These are phyloP conservation scores for Rhynchosporium agropyri DNA, from an alignment of 2,329 filamentous ascomycete species.

Conservation along the genomic window DNA sequence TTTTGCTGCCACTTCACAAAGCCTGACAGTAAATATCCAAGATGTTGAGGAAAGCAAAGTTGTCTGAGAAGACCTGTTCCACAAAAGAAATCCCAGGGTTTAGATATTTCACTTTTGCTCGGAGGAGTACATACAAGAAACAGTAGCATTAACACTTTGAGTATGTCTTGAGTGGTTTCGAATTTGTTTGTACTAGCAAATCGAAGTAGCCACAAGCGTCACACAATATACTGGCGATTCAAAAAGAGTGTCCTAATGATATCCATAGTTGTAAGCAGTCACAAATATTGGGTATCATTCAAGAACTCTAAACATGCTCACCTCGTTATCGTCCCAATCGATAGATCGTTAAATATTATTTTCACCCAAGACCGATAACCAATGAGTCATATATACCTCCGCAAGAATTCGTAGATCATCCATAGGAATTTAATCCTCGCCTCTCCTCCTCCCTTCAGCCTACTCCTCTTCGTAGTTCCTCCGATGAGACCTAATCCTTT, in stretches of 20 bases:
- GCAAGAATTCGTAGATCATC: neutral
- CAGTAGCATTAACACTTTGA: no score
- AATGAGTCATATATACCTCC: neutral
- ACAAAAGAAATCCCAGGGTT: no score
- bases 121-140: no score
- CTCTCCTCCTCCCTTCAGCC: slow-evolving; percentile 25
- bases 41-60: no score
- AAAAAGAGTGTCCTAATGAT: no score
- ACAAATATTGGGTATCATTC: neutral
- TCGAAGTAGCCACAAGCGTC: no score
- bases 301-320: neutral
- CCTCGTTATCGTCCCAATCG: neutral
- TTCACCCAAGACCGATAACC: neutral
- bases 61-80: no score
- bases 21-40: neutral
- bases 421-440: slow-evolving; percentile 18
- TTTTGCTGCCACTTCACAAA: neutral
- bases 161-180: no score
- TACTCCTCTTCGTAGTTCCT: slow-evolving; percentile 22
- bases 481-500: slow-evolving; percentile 8
- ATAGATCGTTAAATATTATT: neutral
- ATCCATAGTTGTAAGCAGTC: no score
- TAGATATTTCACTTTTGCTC: no score
- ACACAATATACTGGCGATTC: no score
- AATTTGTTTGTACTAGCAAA: neutral